Evolutionary conservation across 768 basidiomycete genomes (phyloP).

Genomic region (Mycena rebaudengoi): DNA sequence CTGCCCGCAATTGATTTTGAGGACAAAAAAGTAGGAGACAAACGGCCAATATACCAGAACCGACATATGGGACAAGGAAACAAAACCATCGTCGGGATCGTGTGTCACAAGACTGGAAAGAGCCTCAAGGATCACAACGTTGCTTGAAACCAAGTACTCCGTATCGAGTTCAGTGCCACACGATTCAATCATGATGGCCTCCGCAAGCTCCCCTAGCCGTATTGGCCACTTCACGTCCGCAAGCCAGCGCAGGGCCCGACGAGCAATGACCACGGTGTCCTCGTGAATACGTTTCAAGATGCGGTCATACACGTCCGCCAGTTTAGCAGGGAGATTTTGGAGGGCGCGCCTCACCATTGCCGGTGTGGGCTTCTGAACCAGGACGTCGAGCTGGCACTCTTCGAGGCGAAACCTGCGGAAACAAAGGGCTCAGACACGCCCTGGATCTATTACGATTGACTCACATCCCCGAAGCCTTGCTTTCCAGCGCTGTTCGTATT

Average conservation of each 20-base stretch:
- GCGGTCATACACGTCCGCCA: neutral
- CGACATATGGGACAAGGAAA: neutral
- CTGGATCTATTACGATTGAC: neutral
- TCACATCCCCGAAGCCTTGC: neutral
- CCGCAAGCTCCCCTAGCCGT: neutral
- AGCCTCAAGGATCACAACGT: neutral
- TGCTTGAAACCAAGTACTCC: neutral
- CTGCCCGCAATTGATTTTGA: neutral
- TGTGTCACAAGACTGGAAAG: neutral
- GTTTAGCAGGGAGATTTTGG: neutral
- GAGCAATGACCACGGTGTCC: neutral
- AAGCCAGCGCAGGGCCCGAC: slow-evolving; percentile 6
- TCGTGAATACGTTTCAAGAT: neutral
- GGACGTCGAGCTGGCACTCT: neutral
- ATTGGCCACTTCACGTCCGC: neutral
- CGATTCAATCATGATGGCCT: neutral
- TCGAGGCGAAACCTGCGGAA: neutral
- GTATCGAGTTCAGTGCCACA: neutral
- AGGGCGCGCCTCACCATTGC: neutral
- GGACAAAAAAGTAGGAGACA: too few relatives aligned
- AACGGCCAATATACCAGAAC: neutral
- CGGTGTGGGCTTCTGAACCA: neutral
- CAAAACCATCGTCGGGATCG: neutral
- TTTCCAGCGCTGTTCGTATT: neutral
- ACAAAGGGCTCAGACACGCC: too few relatives aligned